Conservation (phyloP, 495 filamentous ascomycete genomes). For the Xylona heveae region DNA sequence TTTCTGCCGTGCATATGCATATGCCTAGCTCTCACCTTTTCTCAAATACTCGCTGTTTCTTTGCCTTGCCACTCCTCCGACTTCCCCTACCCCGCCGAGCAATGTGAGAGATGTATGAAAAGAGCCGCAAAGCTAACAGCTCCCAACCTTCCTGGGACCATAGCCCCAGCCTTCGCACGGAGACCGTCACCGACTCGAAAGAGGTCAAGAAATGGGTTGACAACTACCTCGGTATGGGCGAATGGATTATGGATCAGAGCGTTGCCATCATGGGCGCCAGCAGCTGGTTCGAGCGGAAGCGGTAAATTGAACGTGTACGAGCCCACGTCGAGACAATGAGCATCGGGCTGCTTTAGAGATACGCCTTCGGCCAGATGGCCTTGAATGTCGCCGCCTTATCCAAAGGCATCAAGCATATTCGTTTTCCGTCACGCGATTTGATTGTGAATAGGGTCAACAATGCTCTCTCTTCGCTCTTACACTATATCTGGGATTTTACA, state of each 20-base stretch:
- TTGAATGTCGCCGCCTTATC: no score
- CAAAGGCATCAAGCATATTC: no score
- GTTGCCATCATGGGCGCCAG: slow-evolving; percentile 76
- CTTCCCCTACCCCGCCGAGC: slow-evolving; percentile 3
- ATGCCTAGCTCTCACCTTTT: slow-evolving; percentile 6
- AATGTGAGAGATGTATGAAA: slow-evolving; percentile 4
- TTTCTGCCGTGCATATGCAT: slow-evolving; percentile 1
- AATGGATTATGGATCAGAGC: slow-evolving; percentile 96
- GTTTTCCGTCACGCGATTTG: no score
- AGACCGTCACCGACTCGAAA: slow-evolving; percentile 67
- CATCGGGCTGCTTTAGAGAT: no score
- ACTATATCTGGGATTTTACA: no score
- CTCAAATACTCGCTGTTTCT: slow-evolving; percentile 3
- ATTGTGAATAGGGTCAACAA: no score
- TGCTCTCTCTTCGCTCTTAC: no score
- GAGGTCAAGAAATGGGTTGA: slow-evolving; percentile 79
- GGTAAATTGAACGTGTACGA: slow-evolving; percentile 25
- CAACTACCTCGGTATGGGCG: slow-evolving; percentile 85
- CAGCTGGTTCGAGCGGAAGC: slow-evolving; percentile 70
- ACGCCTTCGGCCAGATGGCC: no score
- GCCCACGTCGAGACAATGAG: no score
- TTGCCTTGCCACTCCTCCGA: slow-evolving; percentile 4
- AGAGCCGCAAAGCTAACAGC: slow-evolving; percentile 15
- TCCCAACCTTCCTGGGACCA: slow-evolving; percentile 18
- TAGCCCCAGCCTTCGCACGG: slow-evolving; percentile 71